A percentile compares a stretch with the other conserved stretches of the same genome.
These are phyloP conservation scores for Wallacemonas collosoma DNA, from an alignment of 208 protist genomes.

Conservation along the genomic window DNA sequence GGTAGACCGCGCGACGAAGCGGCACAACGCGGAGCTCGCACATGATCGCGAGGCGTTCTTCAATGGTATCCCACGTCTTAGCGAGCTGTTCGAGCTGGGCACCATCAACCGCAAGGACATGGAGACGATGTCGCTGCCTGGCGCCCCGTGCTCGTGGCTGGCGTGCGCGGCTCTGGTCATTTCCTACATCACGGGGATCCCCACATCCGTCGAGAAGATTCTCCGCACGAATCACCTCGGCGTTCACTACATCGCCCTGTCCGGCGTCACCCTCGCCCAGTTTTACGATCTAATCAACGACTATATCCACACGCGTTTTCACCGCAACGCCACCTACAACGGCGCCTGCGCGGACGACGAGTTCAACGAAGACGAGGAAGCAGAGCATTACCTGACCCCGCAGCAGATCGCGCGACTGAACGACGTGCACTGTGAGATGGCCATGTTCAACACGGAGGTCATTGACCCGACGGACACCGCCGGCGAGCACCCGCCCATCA, in stretches of 20 bases:
- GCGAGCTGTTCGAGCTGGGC: conserved; percentile 31
- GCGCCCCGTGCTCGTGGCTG: conserved; percentile 83
- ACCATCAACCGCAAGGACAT: conserved; percentile 37
- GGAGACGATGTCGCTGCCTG: conserved; percentile 42
- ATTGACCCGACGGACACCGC: conserved; percentile 42
- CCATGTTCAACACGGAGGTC: conserved; percentile 77
- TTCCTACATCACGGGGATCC: conserved; percentile 69
- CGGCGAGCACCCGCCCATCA: conserved; percentile 79
- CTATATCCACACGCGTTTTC: conserved; percentile 76
- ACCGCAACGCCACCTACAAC: conserved; percentile 31
- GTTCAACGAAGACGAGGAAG: conserved; percentile 63
- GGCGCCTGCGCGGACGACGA: conserved; percentile 32
- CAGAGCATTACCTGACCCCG: conserved; percentile 29
- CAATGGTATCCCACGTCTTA: conserved; percentile 45
- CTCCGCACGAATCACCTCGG: conserved; percentile 80
- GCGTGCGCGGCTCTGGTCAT: conserved; percentile 75
- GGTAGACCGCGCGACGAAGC: conserved; percentile 27
- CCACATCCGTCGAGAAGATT: conserved; percentile 79
- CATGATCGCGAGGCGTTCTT: conserved; percentile 65
- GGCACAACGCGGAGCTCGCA: conserved; percentile 31
- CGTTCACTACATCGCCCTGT: conserved; percentile 79
- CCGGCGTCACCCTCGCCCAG: conserved; percentile 82
- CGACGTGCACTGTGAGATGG: conserved; percentile 82
- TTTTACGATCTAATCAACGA: conserved; percentile 81
- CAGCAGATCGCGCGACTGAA: conserved; percentile 39